Conservation (phyloP, 306 rosid genomes). For the Vigna radiata region DNA sequence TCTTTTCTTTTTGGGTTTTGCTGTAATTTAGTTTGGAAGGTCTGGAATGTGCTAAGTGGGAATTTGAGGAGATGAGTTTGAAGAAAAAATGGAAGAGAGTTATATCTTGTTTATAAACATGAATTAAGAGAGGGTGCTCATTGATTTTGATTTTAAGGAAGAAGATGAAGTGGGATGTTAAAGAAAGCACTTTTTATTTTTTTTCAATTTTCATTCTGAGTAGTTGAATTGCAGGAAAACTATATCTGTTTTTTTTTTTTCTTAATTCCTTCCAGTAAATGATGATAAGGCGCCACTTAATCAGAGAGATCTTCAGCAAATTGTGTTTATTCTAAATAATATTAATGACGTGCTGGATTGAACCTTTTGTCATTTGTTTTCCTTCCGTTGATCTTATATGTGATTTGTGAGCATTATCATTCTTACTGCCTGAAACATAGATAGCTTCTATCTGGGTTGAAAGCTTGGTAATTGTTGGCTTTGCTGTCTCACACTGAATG, state of each 20-base stretch:
- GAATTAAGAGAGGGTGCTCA: background rate
- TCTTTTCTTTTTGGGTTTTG: background rate
- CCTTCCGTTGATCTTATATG: background rate
- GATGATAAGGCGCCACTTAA: background rate
- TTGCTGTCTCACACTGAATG: background rate
- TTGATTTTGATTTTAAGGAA: background rate
- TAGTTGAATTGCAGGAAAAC: no score
- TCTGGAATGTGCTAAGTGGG: background rate
- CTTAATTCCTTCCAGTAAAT: background rate
- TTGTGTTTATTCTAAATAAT: background rate
- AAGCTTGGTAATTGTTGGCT: background rate
- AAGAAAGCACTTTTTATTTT: background rate
- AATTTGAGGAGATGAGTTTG: background rate
- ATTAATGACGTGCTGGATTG: background rate
- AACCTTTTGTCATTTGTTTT: background rate
- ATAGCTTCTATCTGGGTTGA: background rate
- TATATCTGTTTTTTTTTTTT: background rate
- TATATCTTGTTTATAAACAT: background rate
- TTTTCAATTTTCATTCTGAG: background rate
- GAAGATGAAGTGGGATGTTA: background rate
- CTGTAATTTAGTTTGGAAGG: background rate
- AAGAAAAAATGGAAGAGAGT: background rate
- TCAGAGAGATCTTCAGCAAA: background rate
- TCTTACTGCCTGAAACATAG: background rate
- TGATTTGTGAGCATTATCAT: background rate